Conservation (phyloP, 495 filamentous ascomycete species). For the Halenospora varia region DNA sequence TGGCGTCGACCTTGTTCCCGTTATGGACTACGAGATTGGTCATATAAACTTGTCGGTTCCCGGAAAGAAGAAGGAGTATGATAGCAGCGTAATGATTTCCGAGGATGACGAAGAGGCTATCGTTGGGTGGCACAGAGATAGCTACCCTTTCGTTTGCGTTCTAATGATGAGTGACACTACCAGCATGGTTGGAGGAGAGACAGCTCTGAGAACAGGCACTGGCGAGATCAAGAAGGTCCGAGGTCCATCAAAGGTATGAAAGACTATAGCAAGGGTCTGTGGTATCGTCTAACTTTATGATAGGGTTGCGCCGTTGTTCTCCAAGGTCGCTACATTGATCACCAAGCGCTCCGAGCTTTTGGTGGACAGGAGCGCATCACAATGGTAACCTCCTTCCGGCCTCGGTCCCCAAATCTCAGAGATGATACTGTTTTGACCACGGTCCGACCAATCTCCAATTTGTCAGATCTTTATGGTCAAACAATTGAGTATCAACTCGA, state of each 20-base stretch:
- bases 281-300: neutral
- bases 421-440: slow-evolving; percentile 67
- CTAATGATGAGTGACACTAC: slow-evolving; percentile 70
- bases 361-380: slow-evolving; percentile 65
- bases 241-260: slow-evolving; percentile 50
- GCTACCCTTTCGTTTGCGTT: slow-evolving; percentile 75
- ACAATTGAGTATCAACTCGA: slow-evolving; percentile 68
- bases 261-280: slow-evolving; percentile 17
- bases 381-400: slow-evolving; percentile 70
- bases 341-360: slow-evolving; percentile 61
- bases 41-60: slow-evolving; percentile 69
- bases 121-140: slow-evolving; percentile 71
- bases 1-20: slow-evolving; percentile 68
- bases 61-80: slow-evolving; percentile 33
- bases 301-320: slow-evolving; percentile 66
- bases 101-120: slow-evolving; percentile 59
- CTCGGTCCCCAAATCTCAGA: slow-evolving; percentile 48
- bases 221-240: slow-evolving; percentile 65
- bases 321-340: slow-evolving; percentile 69
- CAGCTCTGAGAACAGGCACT: slow-evolving; percentile 55
- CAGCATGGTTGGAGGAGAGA: slow-evolving; percentile 70
- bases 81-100: slow-evolving; percentile 34
- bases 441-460: slow-evolving; percentile 60
- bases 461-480: slow-evolving; percentile 66
- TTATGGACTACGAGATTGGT: slow-evolving; percentile 70